Conservation (phyloP, 768 basidiomycete species). For the Boletus barrowsii region DNA sequence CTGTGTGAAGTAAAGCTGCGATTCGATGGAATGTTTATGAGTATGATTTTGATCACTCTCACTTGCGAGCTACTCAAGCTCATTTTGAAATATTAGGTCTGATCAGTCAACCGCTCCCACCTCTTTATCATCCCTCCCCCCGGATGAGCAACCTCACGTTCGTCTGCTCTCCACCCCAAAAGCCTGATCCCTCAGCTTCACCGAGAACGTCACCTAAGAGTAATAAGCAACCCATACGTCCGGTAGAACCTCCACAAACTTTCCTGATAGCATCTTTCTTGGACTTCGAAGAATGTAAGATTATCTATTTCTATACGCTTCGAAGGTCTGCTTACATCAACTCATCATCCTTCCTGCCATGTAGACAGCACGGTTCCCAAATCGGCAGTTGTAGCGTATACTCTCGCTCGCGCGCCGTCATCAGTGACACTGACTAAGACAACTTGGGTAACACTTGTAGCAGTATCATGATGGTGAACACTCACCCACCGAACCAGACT, state of each 20-base stretch:
- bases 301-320: background rate
- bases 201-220: conserved; percentile 27
- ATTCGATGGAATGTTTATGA: conserved; percentile 42
- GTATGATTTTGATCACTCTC: conserved; percentile 32
- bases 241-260: conserved; percentile 32
- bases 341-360: conserved; percentile 33
- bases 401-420: conserved; percentile 32
- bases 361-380: conserved; percentile 36
- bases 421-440: conserved; percentile 18
- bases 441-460: conserved; percentile 39
- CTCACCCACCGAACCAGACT: conserved; percentile 15
- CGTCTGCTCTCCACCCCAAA: conserved; percentile 37
- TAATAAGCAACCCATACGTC: conserved; percentile 24
- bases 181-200: conserved; percentile 23
- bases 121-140: conserved; percentile 38
- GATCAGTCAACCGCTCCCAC: conserved; percentile 41
- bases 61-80: conserved; percentile 2
- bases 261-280: conserved; percentile 53
- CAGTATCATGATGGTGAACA: background rate
- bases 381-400: conserved; percentile 34
- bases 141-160: conserved; percentile 47
- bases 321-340: background rate
- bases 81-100: conserved; percentile 34
- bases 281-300: conserved; percentile 63
- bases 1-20: conserved; percentile 57